Percentiles rank a stretch among this genome's conserved stretches.
These are phyloP conservation scores for Solanum hybrid DNA, from an alignment of 305 asterid species.

Conservation along the genomic window DNA sequence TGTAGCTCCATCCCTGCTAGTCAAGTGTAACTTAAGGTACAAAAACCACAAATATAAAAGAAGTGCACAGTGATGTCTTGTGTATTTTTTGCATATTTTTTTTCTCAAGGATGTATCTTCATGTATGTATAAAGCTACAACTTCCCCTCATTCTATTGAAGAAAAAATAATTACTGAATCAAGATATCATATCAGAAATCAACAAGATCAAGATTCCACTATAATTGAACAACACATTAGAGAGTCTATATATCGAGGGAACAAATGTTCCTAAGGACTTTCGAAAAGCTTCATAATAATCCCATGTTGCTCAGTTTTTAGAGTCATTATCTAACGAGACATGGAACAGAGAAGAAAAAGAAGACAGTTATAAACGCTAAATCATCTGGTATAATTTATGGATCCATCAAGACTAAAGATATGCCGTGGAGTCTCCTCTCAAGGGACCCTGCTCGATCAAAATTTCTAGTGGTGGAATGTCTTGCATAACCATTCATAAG, in stretches of 20 bases:
- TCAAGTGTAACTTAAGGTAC: background rate
- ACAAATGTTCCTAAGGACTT: background rate
- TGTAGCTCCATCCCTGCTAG: background rate
- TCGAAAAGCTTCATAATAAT: constrained; percentile 1
- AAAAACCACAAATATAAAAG: background rate
- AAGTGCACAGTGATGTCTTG: background rate
- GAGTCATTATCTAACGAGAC: background rate
- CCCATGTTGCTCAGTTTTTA: background rate
- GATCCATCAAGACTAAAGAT: background rate
- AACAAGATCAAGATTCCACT: background rate
- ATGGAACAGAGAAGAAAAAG: background rate
- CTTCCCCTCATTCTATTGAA: background rate
- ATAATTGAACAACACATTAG: background rate
- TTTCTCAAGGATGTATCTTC: background rate
- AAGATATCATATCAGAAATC: background rate
- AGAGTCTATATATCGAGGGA: background rate
- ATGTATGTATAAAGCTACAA: background rate
- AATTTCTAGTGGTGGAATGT: constrained; percentile 1
- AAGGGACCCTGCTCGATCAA: constrained; percentile 9
- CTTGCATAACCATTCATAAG: background rate
- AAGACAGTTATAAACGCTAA: background rate
- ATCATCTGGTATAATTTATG: constrained; percentile 3
- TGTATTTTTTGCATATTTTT: background rate
- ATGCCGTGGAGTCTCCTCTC: background rate
- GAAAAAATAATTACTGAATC: background rate